Evolutionary conservation across 441 rosid species (phyloP).

Genomic region (California macrophylla): DNA sequence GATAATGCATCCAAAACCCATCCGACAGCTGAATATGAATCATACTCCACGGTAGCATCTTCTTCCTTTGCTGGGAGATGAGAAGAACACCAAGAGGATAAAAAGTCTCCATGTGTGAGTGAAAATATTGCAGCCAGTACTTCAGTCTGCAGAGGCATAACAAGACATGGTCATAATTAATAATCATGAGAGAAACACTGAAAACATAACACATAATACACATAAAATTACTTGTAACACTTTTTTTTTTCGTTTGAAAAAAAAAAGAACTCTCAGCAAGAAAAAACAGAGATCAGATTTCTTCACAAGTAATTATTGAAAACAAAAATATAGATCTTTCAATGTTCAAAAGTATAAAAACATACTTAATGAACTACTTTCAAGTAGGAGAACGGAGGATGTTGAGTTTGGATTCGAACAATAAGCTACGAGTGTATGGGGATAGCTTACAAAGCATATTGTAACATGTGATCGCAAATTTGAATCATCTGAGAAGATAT

Average conservation of each 20-base stretch:
- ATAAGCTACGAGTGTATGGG: not conserved
- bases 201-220: slow-evolving; percentile 10
- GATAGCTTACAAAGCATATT: slow-evolving; percentile 55
- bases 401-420: slow-evolving; percentile 13
- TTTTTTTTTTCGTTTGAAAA: too few relatives aligned
- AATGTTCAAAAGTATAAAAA: not conserved
- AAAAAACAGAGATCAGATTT: too few relatives aligned
- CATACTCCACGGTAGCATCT: slow-evolving; percentile 77
- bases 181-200: slow-evolving; percentile 15
- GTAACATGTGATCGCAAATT: slow-evolving; percentile 71
- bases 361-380: not conserved
- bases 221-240: slow-evolving; percentile 5
- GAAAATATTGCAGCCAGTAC: slow-evolving; percentile 80
- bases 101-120: slow-evolving; percentile 76
- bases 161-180: slow-evolving; percentile 20
- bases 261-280: too few relatives aligned
- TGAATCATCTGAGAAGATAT: slow-evolving; percentile 89
- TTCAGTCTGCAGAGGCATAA: slow-evolving; percentile 51
- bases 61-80: slow-evolving; percentile 75
- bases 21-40: slow-evolving; percentile 64
- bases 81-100: slow-evolving; percentile 84
- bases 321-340: not conserved
- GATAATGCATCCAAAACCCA: slow-evolving; percentile 57
- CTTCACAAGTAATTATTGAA: not conserved
- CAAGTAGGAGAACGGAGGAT: not conserved